Conservation (phyloP, 2,329 filamentous ascomycete species). For the Colletotrichum shisoi region DNA sequence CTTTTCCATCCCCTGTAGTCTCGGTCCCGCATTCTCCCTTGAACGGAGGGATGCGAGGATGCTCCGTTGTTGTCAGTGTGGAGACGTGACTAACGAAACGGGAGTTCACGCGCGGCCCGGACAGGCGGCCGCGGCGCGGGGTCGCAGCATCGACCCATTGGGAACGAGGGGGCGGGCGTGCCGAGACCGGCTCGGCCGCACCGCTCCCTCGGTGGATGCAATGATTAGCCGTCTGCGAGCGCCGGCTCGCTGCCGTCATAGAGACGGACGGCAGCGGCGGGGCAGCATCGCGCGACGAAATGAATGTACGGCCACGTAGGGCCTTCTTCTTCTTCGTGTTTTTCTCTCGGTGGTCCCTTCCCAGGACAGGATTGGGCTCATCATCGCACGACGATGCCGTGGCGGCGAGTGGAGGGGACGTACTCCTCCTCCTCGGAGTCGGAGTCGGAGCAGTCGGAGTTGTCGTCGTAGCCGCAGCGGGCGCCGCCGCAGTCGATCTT, state of each 20-base stretch:
- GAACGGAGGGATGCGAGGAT: conserved; percentile 20
- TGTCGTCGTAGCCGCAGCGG: conserved; percentile 83
- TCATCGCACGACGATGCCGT: conserved; percentile 67
- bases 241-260: conserved; percentile 8
- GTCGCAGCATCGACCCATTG: conserved; percentile 64
- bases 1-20: conserved; percentile 38
- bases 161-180: conserved; percentile 39
- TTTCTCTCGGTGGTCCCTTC: conserved; percentile 29
- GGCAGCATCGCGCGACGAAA: conserved; percentile 41
- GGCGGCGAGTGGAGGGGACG: conserved; percentile 64
- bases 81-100: conserved; percentile 39
- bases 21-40: conserved; percentile 31
- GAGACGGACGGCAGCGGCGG: conserved; percentile 3
- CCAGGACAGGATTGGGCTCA: conserved; percentile 23
- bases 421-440: conserved; percentile 59
- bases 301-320: conserved; percentile 47
- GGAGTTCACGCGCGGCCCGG: conserved; percentile 30
- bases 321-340: conserved; percentile 38
- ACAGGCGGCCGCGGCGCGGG: conserved; percentile 49
- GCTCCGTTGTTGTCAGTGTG: conserved; percentile 37
- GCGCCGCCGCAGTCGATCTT: conserved; percentile 94
- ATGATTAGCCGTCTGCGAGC: conserved; percentile 33
- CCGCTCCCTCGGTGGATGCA: conserved; percentile 41
- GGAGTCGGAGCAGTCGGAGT: conserved; percentile 69
- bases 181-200: conserved; percentile 58